Evolutionary conservation across 306 rosid genomes (phyloP).

Genomic region (Alnus glutinosa): DNA sequence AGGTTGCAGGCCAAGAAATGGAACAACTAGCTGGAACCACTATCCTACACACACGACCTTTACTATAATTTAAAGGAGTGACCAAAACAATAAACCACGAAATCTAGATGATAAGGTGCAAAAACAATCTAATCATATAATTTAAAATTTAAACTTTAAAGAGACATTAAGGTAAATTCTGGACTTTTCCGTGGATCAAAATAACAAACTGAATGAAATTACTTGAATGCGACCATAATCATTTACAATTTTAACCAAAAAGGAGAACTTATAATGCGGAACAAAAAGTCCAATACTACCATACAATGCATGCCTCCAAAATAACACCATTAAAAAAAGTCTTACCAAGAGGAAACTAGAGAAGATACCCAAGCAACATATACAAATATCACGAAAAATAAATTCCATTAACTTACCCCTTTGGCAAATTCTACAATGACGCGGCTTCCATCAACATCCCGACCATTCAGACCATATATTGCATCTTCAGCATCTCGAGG

Average conservation of each 20-base stretch:
- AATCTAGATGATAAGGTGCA: neutral
- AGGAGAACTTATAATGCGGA: neutral
- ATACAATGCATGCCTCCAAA: neutral
- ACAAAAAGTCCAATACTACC: neutral
- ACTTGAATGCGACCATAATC: neutral
- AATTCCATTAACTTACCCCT: slow-evolving; percentile 49
- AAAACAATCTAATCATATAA: neutral
- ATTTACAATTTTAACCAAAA: neutral
- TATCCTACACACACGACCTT: neutral
- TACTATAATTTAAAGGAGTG: neutral
- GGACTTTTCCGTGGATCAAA: neutral
- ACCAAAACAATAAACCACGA: neutral
- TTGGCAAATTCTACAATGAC: slow-evolving; percentile 73
- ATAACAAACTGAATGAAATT: neutral
- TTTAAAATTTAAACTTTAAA: neutral
- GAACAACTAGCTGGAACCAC: neutral
- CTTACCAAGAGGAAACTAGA: neutral
- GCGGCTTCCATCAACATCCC: slow-evolving; percentile 76
- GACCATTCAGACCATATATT: slow-evolving; percentile 71
- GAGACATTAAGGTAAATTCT: too few species aligned
- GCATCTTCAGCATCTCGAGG: slow-evolving; percentile 92
- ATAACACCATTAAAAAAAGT: neutral
- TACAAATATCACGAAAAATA: neutral
- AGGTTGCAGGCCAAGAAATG: neutral
- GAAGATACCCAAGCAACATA: neutral